phyloP scores from a whole-genome alignment of 345 rosid species.

The Diplotaxis tenuifolia region DNA sequence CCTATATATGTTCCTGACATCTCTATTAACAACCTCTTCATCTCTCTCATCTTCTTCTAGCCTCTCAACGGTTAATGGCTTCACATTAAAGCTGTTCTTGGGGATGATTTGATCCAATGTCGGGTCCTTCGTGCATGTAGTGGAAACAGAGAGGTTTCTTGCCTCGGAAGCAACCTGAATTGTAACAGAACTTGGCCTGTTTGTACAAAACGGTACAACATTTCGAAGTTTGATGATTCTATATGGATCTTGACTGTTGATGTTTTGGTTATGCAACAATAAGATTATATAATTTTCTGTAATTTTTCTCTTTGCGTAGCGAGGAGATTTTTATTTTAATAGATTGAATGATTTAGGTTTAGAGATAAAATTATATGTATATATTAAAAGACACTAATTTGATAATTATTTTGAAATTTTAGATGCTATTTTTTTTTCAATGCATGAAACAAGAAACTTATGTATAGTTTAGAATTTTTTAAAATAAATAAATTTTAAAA shows the following conservation, averaged over 20 bases:
- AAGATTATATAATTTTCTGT: too few species aligned
- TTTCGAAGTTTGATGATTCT: constrained; percentile 1
- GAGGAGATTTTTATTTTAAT: too few species aligned
- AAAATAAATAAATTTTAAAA: too few species aligned
- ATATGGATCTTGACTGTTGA: neutral
- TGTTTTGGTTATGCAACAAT: too few species aligned
- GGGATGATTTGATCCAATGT: neutral
- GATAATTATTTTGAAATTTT: too few species aligned
- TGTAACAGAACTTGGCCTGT: constrained; percentile 19
- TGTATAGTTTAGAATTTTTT: too few species aligned
- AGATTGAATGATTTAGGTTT: too few species aligned
- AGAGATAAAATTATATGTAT: too few species aligned
- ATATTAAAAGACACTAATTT: too few species aligned
- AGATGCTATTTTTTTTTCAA: too few species aligned
- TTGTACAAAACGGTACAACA: constrained; percentile 10
- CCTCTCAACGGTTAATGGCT: constrained; percentile 7
- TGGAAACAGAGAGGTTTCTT: constrained; percentile 22
- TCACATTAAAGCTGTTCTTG: constrained; percentile 21
- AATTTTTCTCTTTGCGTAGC: too few species aligned
- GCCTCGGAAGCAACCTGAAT: constrained; percentile 26
- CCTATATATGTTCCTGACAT: neutral
- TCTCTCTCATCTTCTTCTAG: constrained; percentile 19
- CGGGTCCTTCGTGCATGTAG: neutral
- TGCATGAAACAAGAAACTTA: too few species aligned
- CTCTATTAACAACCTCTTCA: constrained; percentile 16